phyloP scores from a whole-genome alignment of 768 basidiomycete genomes.

The Termitomyces eurrhizus region DNA sequence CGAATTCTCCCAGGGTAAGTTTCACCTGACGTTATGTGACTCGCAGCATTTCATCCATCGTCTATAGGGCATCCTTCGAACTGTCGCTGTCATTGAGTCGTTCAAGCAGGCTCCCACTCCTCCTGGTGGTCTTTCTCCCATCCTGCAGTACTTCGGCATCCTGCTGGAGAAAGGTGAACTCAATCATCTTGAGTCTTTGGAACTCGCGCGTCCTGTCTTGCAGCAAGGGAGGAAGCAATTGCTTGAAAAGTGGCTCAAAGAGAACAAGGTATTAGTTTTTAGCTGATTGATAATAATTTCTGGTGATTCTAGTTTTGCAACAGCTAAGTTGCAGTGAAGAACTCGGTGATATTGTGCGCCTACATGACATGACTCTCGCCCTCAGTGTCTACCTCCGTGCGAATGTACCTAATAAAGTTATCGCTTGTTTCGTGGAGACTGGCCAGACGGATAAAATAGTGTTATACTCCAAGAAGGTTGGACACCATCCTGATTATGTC shows the following conservation, averaged over 20 bases:
- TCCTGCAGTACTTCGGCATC: constrained; percentile 97
- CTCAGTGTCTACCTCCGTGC: constrained; percentile 97
- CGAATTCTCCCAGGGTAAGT: constrained; percentile 87
- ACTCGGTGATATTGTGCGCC: constrained; percentile 92
- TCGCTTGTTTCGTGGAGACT: constrained; percentile 98
- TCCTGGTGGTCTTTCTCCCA: constrained; percentile 88
- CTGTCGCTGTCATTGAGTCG: constrained; percentile 91
- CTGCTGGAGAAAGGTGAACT: constrained; percentile 98
- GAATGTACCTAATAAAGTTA: constrained; percentile 97
- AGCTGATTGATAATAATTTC: background rate
- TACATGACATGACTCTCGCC: constrained; percentile 95
- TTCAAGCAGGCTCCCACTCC: constrained; percentile 95
- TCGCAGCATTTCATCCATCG: constrained; percentile 4
- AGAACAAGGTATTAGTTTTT: constrained; percentile 76
- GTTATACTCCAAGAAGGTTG: constrained; percentile 95
- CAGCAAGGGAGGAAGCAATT: constrained; percentile 96
- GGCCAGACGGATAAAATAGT: constrained; percentile 99
- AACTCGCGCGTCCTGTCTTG: constrained; percentile 92
- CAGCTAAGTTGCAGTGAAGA: constrained; percentile 98
- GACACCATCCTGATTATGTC: constrained; percentile 89
- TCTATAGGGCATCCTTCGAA: constrained; percentile 81
- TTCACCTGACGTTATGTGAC: constrained; percentile 14
- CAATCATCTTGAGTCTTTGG: constrained; percentile 93
- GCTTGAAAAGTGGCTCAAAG: constrained; percentile 98
- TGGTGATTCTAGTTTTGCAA: background rate